Evolutionary conservation across 768 basidiomycete species (phyloP).

Genomic region (Tremella fuciformis): DNA sequence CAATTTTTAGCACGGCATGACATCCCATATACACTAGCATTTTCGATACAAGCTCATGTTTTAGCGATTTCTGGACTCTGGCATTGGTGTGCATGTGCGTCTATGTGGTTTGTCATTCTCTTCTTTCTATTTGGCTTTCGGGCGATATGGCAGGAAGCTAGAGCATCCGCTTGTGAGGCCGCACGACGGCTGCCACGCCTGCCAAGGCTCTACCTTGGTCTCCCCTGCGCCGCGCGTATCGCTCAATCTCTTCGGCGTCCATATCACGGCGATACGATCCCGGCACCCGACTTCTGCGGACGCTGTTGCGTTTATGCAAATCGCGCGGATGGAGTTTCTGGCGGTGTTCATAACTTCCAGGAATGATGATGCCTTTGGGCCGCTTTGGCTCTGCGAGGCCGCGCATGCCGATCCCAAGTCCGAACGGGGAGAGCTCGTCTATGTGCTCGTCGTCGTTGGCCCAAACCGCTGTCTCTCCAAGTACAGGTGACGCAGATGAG

Average conservation of each 20-base stretch:
- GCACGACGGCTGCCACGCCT: conserved; percentile 4
- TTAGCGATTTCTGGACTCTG: no score
- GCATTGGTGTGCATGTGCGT: no score
- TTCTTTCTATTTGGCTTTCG: no score
- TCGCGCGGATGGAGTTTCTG: neutral
- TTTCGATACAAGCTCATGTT: no score
- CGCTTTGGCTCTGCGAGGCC: neutral
- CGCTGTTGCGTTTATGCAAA: neutral
- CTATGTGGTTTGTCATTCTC: no score
- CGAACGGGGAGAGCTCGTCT: neutral
- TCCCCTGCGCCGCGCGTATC: neutral
- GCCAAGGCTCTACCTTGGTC: neutral
- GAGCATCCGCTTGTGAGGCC: neutral
- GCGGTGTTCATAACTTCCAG: neutral
- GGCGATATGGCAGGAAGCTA: no score
- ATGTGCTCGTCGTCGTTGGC: neutral
- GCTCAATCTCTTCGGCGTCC: neutral
- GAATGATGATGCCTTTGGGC: neutral
- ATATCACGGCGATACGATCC: neutral
- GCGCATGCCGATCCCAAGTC: no score
- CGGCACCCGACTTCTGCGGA: neutral
- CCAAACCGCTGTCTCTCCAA: neutral
- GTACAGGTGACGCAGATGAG: neutral
- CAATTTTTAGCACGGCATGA: no score
- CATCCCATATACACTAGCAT: no score